Percentiles rank a stretch among this genome's conserved stretches.
Evolutionary conservation across 805 yeast genomes (phyloP).

Genomic region (Metschnikowia hibisci): DNA sequence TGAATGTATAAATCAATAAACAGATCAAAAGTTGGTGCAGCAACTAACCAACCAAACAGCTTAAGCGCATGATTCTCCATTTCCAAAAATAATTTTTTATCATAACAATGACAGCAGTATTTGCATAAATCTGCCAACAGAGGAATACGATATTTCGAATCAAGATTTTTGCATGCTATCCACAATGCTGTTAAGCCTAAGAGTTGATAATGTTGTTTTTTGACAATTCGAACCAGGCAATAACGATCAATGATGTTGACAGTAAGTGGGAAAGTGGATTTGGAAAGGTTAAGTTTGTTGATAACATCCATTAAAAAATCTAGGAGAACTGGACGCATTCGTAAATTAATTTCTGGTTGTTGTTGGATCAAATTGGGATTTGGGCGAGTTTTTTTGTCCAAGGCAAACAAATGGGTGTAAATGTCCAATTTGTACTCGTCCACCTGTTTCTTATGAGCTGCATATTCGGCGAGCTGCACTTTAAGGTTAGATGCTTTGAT

Average conservation of each 20-base stretch:
- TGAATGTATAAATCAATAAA: constrained; percentile 57
- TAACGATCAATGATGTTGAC: constrained; percentile 43
- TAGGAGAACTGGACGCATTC: constrained; percentile 41
- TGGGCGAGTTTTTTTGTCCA: constrained; percentile 22
- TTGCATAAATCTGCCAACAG: constrained; percentile 48
- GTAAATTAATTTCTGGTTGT: constrained; percentile 43
- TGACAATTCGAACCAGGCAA: constrained; percentile 42
- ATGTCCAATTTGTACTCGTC: constrained; percentile 46
- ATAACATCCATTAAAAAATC: constrained; percentile 45
- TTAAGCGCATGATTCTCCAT: constrained; percentile 68
- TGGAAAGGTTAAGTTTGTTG: constrained; percentile 37
- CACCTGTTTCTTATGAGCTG: constrained; percentile 41
- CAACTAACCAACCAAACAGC: constrained; percentile 60
- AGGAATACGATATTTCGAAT: constrained; percentile 56
- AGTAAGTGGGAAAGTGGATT: constrained; percentile 42
- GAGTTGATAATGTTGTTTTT: constrained; percentile 43
- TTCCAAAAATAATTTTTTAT: constrained; percentile 53
- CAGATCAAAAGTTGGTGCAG: constrained; percentile 58
- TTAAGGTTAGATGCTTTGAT: constrained; percentile 38
- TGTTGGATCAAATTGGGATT: constrained; percentile 35
- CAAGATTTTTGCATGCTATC: constrained; percentile 46
- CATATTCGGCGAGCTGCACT: constrained; percentile 43
- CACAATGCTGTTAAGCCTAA: constrained; percentile 43
- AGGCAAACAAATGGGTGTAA: constrained; percentile 29
- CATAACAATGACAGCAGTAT: constrained; percentile 56